These are phyloP conservation scores for Pholiota conissans DNA, from an alignment of 768 basidiomycete genomes.

Conservation along the genomic window DNA sequence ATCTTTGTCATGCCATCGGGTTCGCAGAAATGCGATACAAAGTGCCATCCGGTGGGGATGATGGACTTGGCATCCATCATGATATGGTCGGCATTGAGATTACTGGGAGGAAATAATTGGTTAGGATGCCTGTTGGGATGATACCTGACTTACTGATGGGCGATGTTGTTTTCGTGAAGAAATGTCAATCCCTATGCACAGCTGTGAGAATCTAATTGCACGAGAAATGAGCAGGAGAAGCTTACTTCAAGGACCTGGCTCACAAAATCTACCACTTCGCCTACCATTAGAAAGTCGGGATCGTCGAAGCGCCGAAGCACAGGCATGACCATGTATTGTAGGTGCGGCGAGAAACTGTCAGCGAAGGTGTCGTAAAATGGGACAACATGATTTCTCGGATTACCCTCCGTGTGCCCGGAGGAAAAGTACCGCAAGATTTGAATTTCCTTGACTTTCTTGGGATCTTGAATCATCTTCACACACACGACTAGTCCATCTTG, in stretches of 20 bases:
- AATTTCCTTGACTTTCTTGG: slow-evolving; percentile 21
- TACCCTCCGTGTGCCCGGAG: slow-evolving; percentile 16
- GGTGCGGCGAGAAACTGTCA: slow-evolving; percentile 17
- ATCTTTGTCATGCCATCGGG: slow-evolving; percentile 29
- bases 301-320: slow-evolving; percentile 35
- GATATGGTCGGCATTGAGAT: slow-evolving; percentile 32
- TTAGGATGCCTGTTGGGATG: neutral
- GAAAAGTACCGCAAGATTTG: slow-evolving; percentile 26
- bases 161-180: slow-evolving; percentile 30
- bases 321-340: slow-evolving; percentile 37
- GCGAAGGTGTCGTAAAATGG: slow-evolving; percentile 23
- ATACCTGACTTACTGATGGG: slow-evolving; percentile 27
- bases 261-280: slow-evolving; percentile 32
- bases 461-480: slow-evolving; percentile 27
- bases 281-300: slow-evolving; percentile 26
- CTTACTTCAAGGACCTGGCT: slow-evolving; percentile 28
- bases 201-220: neutral
- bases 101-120: slow-evolving; percentile 14
- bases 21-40: slow-evolving; percentile 27
- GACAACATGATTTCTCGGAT: slow-evolving; percentile 26
- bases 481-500: slow-evolving; percentile 28
- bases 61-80: slow-evolving; percentile 37
- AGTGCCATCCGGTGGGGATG: slow-evolving; percentile 34
- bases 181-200: slow-evolving; percentile 30
- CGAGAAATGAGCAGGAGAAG: slow-evolving; percentile 11